These are phyloP conservation scores for Entoloma clypeatum DNA, from an alignment of 1,284 basidiomycete species.

Conservation along the genomic window DNA sequence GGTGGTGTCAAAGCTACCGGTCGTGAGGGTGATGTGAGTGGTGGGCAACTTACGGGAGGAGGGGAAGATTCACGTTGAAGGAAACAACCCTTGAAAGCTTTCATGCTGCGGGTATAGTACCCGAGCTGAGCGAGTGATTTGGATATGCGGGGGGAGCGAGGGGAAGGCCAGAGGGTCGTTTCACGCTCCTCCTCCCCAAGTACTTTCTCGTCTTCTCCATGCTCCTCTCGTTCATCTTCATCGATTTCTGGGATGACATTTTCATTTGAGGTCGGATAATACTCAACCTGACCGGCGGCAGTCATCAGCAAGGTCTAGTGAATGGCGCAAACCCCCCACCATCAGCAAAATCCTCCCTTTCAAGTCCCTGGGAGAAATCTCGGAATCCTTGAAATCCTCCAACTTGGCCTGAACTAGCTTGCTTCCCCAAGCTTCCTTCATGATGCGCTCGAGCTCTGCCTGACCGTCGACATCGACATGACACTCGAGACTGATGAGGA, in stretches of 20 bases:
- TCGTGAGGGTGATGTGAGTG: conserved; percentile 6
- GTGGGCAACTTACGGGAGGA: background rate
- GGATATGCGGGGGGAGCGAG: conserved; percentile 38
- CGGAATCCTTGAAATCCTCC: conserved; percentile 31
- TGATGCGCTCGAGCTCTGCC: conserved; percentile 49
- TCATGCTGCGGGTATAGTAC: conserved; percentile 57
- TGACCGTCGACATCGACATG: conserved; percentile 53
- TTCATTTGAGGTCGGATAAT: conserved; percentile 38
- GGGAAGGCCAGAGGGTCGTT: conserved; percentile 13
- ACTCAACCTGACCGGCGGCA: conserved; percentile 45
- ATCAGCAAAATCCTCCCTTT: conserved; percentile 56
- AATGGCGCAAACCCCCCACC: conserved; percentile 32
- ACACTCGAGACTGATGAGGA: conserved; percentile 63
- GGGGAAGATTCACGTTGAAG: conserved; percentile 29
- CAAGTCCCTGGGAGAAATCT: conserved; percentile 45
- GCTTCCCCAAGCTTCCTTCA: conserved; percentile 53
- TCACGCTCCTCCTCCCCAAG: conserved; percentile 16
- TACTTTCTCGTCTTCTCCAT: conserved; percentile 18
- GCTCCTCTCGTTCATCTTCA: conserved; percentile 16
- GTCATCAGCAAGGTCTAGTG: background rate
- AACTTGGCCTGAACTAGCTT: conserved; percentile 44
- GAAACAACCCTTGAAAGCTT: conserved; percentile 49
- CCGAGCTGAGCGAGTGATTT: conserved; percentile 48
- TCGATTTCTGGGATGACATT: conserved; percentile 20
- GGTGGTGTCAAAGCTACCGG: too few relatives aligned